Conservation (phyloP, 352 stramenopile genomes). For the Phytophthora kernoviae region DNA sequence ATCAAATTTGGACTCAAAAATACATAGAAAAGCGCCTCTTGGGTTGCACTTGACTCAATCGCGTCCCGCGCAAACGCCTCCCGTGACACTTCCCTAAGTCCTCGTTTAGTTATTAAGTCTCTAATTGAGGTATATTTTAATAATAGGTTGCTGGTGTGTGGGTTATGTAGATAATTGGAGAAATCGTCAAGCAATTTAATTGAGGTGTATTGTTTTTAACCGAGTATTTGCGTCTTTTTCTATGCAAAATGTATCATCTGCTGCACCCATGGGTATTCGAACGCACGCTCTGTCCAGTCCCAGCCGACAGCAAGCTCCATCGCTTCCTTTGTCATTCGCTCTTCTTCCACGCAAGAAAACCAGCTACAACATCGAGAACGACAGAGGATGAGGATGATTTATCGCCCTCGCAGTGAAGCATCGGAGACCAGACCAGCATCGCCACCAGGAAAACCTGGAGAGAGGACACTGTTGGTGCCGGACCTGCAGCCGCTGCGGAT, state of each 20-base stretch:
- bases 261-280: neutral
- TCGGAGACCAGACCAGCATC: constrained; percentile 21
- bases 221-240: neutral
- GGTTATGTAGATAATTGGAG: no score
- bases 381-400: constrained; percentile 26
- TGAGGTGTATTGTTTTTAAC: neutral
- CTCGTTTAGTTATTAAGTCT: neutral
- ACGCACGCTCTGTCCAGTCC: neutral
- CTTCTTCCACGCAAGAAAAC: constrained; percentile 8
- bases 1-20: constrained; percentile 4
- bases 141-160: no score
- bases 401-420: constrained; percentile 11
- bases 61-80: neutral
- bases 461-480: constrained; percentile 27
- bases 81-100: neutral
- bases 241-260: neutral
- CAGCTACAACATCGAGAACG: neutral
- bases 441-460: constrained; percentile 19
- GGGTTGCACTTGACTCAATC: neutral
- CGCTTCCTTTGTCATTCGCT: constrained; percentile 11
- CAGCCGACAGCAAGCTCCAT: neutral
- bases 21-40: constrained; percentile 28
- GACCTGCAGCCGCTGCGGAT: constrained; percentile 45
- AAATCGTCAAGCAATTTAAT: neutral
- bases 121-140: no score